Evolutionary conservation across 257 asterid species (phyloP), one percentile per base, ranked within the genome.

Genomic region (Primulina huaijiensis): DNA sequence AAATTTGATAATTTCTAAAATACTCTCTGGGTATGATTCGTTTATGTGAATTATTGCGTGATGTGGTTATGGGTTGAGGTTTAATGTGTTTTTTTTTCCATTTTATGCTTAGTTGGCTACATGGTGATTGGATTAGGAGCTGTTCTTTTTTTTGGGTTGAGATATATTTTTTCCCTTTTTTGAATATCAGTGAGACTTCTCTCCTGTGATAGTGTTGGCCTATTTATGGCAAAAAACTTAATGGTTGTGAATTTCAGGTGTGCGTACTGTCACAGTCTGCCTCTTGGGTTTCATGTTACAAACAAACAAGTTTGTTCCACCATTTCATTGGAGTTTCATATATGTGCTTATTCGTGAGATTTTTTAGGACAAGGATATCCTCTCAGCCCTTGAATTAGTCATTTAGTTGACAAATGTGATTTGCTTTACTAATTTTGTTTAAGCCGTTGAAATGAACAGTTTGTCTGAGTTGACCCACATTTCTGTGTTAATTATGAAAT

Each of bases 111-210:
- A 17, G 21, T 19, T 3, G 62, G 19, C n/a, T 31, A 5, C 57
- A 16, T 50, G 20, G 8, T 50, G 20, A 1, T 50, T 16, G 3
- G 1, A 50, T 23, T 38, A 7, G 67, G 37, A 27, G 7, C 31
- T 63, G 58, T 72, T 55, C 46, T 25, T n/a, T 19, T 19, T 21
- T 68, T 53, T 66, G 70, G 73, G 65, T 70, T 71, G 57, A 69
- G 61, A 20, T 33, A 55, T 61, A 50, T 33, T 29, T 9, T 59
- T 31, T 35, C 69, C 50, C n/a, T 59, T 60, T 27, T 77, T 25
- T 25, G 25, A 31, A 3, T 8, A 52, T 64, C 55, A 60, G 56
- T 7, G 75, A 23, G 65, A 74, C 34, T 27, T 16, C 53, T 66
- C 65, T 64, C 58, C 58, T 2, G 55, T 17, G 33, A 16, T 25